A percentile compares a stretch with the other conserved stretches of the same genome.
Conservation (phyloP, 2,329 filamentous ascomycete species). For the Fusarium paranaense region DNA sequence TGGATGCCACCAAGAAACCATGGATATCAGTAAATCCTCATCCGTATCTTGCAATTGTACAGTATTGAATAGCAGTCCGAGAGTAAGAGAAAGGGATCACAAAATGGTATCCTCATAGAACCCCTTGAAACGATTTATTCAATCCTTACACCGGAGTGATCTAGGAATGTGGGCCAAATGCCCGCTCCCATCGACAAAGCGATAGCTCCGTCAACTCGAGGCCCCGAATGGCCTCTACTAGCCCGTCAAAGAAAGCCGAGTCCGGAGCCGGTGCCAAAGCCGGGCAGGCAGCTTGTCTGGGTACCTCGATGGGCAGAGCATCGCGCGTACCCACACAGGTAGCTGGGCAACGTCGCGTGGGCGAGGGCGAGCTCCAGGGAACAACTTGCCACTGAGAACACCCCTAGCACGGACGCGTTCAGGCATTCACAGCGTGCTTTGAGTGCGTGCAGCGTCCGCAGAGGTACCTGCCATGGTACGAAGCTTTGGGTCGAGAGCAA, state of each 20-base stretch:
- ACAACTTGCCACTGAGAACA: not conserved
- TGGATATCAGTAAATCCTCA: too few species aligned
- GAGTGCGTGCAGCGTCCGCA: slow-evolving; percentile 3
- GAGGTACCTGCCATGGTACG: not conserved
- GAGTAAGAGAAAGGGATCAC: not conserved
- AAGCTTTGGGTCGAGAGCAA: not conserved
- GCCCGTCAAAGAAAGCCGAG: not conserved
- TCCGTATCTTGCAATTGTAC: too few species aligned
- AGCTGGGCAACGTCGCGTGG: not conserved
- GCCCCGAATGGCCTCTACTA: not conserved
- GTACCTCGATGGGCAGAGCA: not conserved
- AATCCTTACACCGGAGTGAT: not conserved
- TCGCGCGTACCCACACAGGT: not conserved
- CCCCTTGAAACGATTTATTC: not conserved
- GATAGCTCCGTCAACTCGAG: not conserved
- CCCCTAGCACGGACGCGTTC: slow-evolving; percentile 5
- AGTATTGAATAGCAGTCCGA: not conserved
- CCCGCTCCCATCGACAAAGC: not conserved
- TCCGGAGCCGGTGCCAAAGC: not conserved
- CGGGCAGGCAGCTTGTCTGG: not conserved
- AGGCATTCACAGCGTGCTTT: slow-evolving; percentile 13
- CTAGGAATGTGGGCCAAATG: not conserved
- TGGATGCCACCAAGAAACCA: too few species aligned
- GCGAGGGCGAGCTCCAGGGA: not conserved
- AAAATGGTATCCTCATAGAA: not conserved